These are phyloP conservation scores for Boletus coccyginus DNA, from an alignment of 768 basidiomycete genomes.

Conservation along the genomic window DNA sequence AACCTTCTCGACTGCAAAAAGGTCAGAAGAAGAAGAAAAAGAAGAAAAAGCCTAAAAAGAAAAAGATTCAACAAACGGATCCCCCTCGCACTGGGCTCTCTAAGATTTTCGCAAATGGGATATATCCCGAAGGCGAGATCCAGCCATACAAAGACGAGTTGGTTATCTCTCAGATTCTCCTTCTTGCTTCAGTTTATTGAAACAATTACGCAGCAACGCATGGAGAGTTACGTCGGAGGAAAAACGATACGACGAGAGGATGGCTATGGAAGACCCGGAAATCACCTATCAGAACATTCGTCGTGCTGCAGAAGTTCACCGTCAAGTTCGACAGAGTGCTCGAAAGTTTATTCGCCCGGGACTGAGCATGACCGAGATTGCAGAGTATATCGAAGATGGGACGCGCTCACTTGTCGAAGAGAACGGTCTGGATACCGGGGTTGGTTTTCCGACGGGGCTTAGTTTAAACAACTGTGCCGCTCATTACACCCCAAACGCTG, in stretches of 20 bases:
- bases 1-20: constrained; percentile 12
- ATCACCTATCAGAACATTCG: constrained; percentile 88
- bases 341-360: constrained; percentile 85
- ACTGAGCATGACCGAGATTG: constrained; percentile 93
- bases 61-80: constrained; percentile 78
- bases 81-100: constrained; percentile 88
- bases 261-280: constrained; percentile 76
- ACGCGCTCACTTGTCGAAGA: constrained; percentile 91
- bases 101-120: constrained; percentile 83
- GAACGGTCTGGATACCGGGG: constrained; percentile 76
- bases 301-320: constrained; percentile 92
- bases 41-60: constrained; percentile 90
- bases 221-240: constrained; percentile 92
- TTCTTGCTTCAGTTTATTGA: neutral
- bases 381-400: constrained; percentile 88
- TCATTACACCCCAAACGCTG: constrained; percentile 94
- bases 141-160: constrained; percentile 92
- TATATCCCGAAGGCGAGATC: constrained; percentile 89
- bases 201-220: constrained; percentile 56
- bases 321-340: constrained; percentile 83
- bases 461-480: constrained; percentile 94
- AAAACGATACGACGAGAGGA: constrained; percentile 76
- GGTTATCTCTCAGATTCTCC: constrained; percentile 30
- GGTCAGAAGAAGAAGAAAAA: constrained; percentile 89
- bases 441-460: constrained; percentile 96